These are phyloP conservation scores for Penicillium daleae DNA, from an alignment of 495 filamentous ascomycete species.

Conservation along the genomic window DNA sequence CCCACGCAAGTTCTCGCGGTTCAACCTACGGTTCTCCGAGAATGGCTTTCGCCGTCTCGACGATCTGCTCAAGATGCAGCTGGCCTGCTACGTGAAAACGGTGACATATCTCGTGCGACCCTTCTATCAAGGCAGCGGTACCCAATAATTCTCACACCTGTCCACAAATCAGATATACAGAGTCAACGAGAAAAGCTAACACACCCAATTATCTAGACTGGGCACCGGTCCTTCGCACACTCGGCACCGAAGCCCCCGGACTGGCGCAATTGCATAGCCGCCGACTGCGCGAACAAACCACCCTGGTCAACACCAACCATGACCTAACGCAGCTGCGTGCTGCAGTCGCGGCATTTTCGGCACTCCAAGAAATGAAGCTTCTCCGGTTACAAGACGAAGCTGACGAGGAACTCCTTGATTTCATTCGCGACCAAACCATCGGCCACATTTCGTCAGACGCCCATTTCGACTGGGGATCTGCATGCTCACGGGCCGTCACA, in stretches of 20 bases:
- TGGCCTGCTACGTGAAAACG: conserved; percentile 64
- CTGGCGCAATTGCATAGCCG: conserved; percentile 35
- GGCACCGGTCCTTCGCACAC: conserved; percentile 28
- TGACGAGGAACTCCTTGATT: conserved; percentile 54
- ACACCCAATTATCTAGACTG: conserved; percentile 32
- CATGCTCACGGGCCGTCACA: conserved; percentile 63
- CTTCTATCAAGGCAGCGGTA: conserved; percentile 62
- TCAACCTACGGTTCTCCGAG: conserved; percentile 62
- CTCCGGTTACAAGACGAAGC: conserved; percentile 64
- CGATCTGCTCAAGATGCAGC: conserved; percentile 52
- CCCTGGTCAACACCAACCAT: conserved; percentile 29
- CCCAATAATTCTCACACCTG: conserved; percentile 31
- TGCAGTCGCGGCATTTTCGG: conserved; percentile 60
- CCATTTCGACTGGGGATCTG: conserved; percentile 62
- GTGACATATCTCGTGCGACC: conserved; percentile 75
- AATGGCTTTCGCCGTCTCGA: conserved; percentile 62
- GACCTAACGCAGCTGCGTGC: conserved; percentile 51
- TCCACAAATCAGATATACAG: conserved; percentile 4
- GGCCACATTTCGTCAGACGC: conserved; percentile 18
- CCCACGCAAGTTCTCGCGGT: conserved; percentile 60
- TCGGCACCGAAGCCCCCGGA: conserved; percentile 24
- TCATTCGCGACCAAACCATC: conserved; percentile 33
- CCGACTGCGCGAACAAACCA: conserved; percentile 40
- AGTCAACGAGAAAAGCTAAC: conserved; percentile 24
- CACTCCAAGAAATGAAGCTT: conserved; percentile 67